Conservation (phyloP, 345 rosid species). For the Mercurialis annua region DNA sequence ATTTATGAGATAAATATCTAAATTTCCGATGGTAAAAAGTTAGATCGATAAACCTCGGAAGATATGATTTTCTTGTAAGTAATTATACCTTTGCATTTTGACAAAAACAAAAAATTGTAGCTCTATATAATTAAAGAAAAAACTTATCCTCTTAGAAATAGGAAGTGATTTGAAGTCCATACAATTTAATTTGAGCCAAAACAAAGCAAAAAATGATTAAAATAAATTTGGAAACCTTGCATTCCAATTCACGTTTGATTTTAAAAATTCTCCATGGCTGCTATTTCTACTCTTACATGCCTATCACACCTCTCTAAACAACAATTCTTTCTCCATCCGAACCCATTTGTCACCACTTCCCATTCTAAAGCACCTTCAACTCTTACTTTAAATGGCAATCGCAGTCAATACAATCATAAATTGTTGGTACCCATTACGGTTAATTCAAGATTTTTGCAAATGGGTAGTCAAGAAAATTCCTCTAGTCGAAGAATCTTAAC, state of each 20-base stretch:
- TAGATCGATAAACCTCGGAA: no score
- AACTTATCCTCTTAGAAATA: constrained; percentile 3
- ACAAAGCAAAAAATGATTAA: no score
- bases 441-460: constrained; percentile 40
- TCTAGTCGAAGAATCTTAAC: constrained; percentile 27
- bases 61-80: no score
- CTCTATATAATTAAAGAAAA: no score
- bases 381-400: constrained; percentile 24
- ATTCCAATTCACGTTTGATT: not conserved
- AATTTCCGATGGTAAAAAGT: no score
- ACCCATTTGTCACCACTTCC: constrained; percentile 6
- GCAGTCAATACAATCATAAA: not conserved
- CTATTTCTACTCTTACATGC: constrained; percentile 29
- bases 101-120: no score
- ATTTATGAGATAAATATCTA: no score
- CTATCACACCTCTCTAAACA: constrained; percentile 26
- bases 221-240: not conserved
- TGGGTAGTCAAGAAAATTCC: constrained; percentile 30
- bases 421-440: constrained; percentile 8
- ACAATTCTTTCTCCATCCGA: constrained; percentile 18
- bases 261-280: constrained; percentile 38
- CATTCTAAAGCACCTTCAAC: not conserved
- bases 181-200: not conserved
- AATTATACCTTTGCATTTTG: no score
- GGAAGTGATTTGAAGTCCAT: constrained; percentile 8